Base-by-base conservation (phyloP, 768 basidiomycete species). In the Collybia nuda region DNA sequence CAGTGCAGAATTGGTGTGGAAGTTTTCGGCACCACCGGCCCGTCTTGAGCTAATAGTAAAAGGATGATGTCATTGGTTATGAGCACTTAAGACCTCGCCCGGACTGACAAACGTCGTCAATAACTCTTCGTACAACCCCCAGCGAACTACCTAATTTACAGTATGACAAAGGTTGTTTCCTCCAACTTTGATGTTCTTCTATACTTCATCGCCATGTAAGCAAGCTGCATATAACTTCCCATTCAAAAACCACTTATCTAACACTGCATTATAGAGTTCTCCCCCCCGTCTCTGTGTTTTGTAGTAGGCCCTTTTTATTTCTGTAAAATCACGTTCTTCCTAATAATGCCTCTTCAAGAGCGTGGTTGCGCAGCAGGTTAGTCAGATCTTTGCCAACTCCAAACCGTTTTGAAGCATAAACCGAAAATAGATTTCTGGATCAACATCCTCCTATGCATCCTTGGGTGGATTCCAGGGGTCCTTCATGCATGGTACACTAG, bases 381-480 rank as follows among this genome's bases (percentile, higher is more conserved):
- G 55, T 14, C 9, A 3, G 12, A 15, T 19, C n/a, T 17, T 12
- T 4, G 23, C 32, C 9, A 1, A 8, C 15, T 19, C 5, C 18
- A 6, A 29, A 18, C 2, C n/a, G 9, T 5, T 8, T 15, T 8
- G 39, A n/a, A 21, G 21, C 6, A 17, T 38, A n/a, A 1, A 26
- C 8, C 9, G n/a, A 23, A 18, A 15, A 14, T 23, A 68, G 70
- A 73, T 51, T 60, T 74, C 40, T 64, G 62, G 58, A 70, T 72
- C 45, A 74, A 75, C 50, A 61, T 72, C 37, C 53, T 67, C 5
- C 58, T 76, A 3, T 66, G 63, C 52, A 61, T 78, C 26, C 61
- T 80, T 6, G 76, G 76, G 28, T 80, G 77, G 78, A 72, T 81
- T 45, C 79, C 79, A 9, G 79, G 77, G 23, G 68, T 78, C 6